Percentiles rank a stretch among this genome's conserved stretches.
These are phyloP conservation scores for Penicillium samsonianum DNA, from an alignment of 495 filamentous ascomycete species.

Conservation along the genomic window DNA sequence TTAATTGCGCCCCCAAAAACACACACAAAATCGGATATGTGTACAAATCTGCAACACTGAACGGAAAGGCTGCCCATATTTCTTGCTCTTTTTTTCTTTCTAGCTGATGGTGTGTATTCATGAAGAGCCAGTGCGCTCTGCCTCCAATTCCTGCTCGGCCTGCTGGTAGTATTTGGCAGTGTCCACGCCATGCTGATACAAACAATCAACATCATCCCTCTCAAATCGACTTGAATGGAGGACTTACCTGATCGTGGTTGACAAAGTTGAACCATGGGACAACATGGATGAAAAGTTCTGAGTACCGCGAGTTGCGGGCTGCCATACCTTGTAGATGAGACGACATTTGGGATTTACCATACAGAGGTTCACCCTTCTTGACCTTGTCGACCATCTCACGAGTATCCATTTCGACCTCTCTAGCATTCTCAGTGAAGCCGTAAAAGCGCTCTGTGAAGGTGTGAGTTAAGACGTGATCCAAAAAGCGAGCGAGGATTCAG, in stretches of 20 bases:
- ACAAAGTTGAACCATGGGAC: conserved; percentile 97
- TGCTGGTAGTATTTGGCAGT: conserved; percentile 97
- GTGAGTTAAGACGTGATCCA: conserved; percentile 19
- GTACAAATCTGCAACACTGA: conserved; percentile 32
- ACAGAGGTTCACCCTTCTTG: conserved; percentile 87
- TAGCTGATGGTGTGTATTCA: conserved; percentile 18
- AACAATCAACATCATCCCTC: conserved; percentile 17
- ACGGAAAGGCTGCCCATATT: conserved; percentile 7
- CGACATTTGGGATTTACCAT: conserved; percentile 74
- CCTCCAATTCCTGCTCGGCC: conserved; percentile 92
- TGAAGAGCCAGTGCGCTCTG: conserved; percentile 53
- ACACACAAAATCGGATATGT: conserved; percentile 32
- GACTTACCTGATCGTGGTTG: conserved; percentile 78
- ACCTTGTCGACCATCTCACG: conserved; percentile 95
- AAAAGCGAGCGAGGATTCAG: neutral
- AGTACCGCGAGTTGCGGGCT: conserved; percentile 87
- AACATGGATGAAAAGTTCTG: conserved; percentile 75
- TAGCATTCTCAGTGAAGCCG: conserved; percentile 85
- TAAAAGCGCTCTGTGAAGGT: conserved; percentile 69
- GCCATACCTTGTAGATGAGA: conserved; percentile 94
- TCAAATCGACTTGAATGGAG: neutral
- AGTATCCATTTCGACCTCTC: conserved; percentile 96
- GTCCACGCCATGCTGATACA: conserved; percentile 82
- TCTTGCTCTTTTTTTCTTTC: conserved; percentile 6
- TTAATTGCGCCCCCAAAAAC: conserved; percentile 29